phyloP scores from a whole-genome alignment of 2,329 filamentous ascomycete genomes.

The Nothophaeocryptopus gaeumannii region DNA sequence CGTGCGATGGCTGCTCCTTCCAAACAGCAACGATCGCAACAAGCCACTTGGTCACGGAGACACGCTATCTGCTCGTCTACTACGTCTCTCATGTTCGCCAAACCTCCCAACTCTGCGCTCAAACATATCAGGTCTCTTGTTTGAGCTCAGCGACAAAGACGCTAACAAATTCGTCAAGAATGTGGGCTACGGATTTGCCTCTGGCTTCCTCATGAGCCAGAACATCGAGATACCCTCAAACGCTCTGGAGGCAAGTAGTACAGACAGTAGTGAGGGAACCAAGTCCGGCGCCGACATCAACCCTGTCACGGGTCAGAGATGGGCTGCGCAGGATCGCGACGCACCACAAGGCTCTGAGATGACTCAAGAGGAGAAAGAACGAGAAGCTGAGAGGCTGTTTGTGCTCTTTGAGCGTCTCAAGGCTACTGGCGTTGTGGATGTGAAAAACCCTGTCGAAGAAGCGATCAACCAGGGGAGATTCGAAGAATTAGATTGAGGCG shows the following conservation, averaged over 20 bases:
- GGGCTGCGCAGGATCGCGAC: constrained; percentile 46
- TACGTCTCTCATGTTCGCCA: constrained; percentile 74
- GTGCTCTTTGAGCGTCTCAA: constrained; percentile 82
- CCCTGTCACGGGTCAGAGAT: constrained; percentile 79
- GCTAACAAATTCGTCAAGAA: constrained; percentile 79
- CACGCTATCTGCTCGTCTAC: constrained; percentile 70
- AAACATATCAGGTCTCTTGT: constrained; percentile 74
- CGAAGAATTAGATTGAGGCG: constrained; percentile 55
- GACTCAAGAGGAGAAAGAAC: constrained; percentile 87
- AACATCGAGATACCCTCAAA: constrained; percentile 73
- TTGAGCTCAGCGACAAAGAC: constrained; percentile 80
- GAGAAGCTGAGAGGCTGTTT: constrained; percentile 85
- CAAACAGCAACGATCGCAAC: constrained; percentile 71
- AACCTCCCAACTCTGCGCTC: constrained; percentile 69
- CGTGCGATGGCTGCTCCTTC: constrained; percentile 69
- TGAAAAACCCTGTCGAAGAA: constrained; percentile 74
- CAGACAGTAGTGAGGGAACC: constrained; percentile 18
- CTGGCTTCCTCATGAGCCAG: constrained; percentile 82
- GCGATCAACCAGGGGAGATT: constrained; percentile 68
- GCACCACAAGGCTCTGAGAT: constrained; percentile 65
- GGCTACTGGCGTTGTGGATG: constrained; percentile 70
- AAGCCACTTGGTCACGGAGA: constrained; percentile 72
- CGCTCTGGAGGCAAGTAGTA: constrained; percentile 56
- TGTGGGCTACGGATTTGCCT: constrained; percentile 90
- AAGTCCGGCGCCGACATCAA: constrained; percentile 56